phyloP scores from a whole-genome alignment of 192 early-diverging fungal species.

The Chytriomyces sp. region DNA sequence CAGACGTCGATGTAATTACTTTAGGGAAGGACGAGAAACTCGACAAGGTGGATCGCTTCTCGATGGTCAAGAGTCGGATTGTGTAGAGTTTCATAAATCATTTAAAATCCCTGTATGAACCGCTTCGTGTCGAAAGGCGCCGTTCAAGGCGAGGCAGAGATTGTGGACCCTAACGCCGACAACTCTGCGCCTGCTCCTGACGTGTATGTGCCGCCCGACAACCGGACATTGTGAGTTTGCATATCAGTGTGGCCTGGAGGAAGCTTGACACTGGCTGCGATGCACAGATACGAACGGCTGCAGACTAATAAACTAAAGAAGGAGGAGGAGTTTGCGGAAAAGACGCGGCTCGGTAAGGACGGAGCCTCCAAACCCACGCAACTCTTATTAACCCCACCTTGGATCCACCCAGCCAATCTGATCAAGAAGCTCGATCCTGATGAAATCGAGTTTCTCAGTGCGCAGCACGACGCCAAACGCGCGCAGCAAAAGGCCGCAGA shows the following conservation, averaged over 20 bases:
- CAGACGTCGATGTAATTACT: conserved; percentile 36
- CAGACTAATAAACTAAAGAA: conserved; percentile 22
- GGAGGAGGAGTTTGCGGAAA: conserved; percentile 30
- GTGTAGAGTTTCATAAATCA: conserved; percentile 67
- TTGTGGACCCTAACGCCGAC: not conserved
- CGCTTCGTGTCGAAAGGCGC: conserved; percentile 8
- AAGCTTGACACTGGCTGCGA: too few species aligned
- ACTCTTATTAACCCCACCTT: not conserved
- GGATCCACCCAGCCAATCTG: conserved; percentile 12
- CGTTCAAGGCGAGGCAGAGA: not conserved
- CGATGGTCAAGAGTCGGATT: conserved; percentile 88
- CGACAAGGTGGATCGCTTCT: conserved; percentile 88
- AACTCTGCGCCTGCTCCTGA: not conserved
- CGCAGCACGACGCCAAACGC: not conserved
- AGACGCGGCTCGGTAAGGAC: conserved; percentile 14
- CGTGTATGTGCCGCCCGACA: conserved; percentile 11
- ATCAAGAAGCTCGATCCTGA: conserved; percentile 29
- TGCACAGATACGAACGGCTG: conserved; percentile 16
- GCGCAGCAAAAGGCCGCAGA: not conserved
- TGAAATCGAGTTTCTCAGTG: conserved; percentile 15
- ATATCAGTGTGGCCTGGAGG: too few species aligned
- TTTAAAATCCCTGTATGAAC: too few species aligned
- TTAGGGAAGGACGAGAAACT: conserved; percentile 56
- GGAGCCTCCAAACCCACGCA: not conserved
- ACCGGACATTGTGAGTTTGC: conserved; percentile 16